Evolutionary conservation across 2,329 filamentous ascomycete genomes (phyloP).

Genomic region (Dichotomopilus funicola): DNA sequence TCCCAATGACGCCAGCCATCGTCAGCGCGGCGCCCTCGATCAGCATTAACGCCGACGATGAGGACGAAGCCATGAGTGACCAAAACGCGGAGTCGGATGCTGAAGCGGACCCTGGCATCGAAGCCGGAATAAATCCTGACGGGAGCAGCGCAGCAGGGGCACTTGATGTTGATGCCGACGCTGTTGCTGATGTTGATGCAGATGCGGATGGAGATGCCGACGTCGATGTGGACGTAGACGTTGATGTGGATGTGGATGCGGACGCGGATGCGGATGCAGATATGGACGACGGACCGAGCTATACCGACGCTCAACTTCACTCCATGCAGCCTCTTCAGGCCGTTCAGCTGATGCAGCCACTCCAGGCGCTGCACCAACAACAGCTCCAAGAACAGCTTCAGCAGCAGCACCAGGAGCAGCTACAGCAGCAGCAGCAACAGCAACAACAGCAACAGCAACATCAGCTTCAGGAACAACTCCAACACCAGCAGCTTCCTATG

Average conservation of each 20-base stretch:
- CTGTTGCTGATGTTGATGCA: constrained; percentile 27
- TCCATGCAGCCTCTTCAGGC: constrained; percentile 25
- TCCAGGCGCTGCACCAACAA: constrained; percentile 19
- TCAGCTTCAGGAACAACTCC: constrained; percentile 32
- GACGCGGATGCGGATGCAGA: neutral
- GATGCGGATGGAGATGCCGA: neutral
- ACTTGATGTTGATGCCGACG: constrained; percentile 19
- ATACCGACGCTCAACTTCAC: constrained; percentile 27
- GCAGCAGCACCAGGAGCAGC: neutral
- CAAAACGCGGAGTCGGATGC: constrained; percentile 33
- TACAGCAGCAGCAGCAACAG: constrained; percentile 34
- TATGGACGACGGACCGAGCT: constrained; percentile 48
- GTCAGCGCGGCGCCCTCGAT: constrained; percentile 19
- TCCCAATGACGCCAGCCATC: constrained; percentile 15
- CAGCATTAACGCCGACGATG: constrained; percentile 4
- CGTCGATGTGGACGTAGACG: neutral
- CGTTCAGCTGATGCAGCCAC: constrained; percentile 28
- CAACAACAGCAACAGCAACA: constrained; percentile 27
- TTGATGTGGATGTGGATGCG: constrained; percentile 44
- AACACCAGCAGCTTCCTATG: no score
- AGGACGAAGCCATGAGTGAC: constrained; percentile 41
- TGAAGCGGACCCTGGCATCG: neutral
- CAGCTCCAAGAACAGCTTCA: constrained; percentile 31
- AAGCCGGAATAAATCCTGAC: constrained; percentile 19
- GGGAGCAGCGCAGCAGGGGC: constrained; percentile 36